Conservation (phyloP, 257 asterid species). For the Leptodermis oblonga region DNA sequence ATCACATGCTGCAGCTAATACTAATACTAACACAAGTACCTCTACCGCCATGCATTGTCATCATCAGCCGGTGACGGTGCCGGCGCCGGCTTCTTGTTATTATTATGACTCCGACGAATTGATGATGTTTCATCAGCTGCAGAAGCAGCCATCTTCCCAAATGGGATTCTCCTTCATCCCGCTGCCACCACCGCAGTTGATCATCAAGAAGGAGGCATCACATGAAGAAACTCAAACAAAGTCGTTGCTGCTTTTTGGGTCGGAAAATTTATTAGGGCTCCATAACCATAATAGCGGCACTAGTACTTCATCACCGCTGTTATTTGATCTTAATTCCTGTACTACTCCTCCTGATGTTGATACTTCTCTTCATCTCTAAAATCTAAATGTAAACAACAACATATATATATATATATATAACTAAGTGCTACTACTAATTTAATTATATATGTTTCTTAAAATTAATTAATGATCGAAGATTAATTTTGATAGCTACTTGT, state of each 20-base stretch:
- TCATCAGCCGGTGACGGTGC: no score
- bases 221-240: background rate
- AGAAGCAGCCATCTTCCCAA: slow-evolving; percentile 13
- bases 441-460: background rate
- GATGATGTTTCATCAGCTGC: slow-evolving; percentile 12
- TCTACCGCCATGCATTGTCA: slow-evolving; percentile 9
- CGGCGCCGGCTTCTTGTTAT: slow-evolving; percentile 10
- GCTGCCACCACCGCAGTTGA: slow-evolving; percentile 2
- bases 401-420: background rate
- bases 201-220: background rate
- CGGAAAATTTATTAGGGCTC: slow-evolving; percentile 1
- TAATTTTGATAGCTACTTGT: no score
- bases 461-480: no score
- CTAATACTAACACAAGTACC: background rate
- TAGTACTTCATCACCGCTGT: background rate
- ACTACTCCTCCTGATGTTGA: slow-evolving; percentile 25
- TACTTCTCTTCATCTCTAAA: slow-evolving; percentile 39
- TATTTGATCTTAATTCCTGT: slow-evolving; percentile 12
- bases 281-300: background rate
- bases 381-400: no score
- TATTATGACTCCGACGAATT: slow-evolving; percentile 5
- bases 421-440: no score
- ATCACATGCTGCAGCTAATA: background rate
- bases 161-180: slow-evolving; percentile 22
- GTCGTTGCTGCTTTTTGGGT: slow-evolving; percentile 15